Evolutionary conservation across 2,329 filamentous ascomycete genomes (phyloP).

Genomic region (Geosmithia morbida): DNA sequence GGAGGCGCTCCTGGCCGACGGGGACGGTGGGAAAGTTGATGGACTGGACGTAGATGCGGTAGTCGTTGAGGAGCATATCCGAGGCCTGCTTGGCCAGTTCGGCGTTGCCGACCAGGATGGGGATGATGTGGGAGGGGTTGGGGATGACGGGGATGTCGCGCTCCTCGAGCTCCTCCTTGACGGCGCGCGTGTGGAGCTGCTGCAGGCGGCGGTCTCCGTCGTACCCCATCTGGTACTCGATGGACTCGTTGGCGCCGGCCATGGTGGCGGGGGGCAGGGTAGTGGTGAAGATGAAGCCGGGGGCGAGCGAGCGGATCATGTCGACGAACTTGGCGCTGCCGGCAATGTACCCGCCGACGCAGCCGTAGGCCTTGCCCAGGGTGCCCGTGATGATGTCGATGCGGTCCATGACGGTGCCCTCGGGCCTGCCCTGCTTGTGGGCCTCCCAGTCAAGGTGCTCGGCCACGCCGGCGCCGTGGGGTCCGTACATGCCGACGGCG

Average conservation of each 20-base stretch:
- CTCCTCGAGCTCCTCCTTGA: conserved; percentile 68
- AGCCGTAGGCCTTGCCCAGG: conserved; percentile 93
- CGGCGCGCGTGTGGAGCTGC: conserved; percentile 88
- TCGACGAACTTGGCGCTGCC: conserved; percentile 79
- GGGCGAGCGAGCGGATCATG: conserved; percentile 83
- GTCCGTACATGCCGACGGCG: conserved; percentile 97
- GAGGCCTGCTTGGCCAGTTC: conserved; percentile 85
- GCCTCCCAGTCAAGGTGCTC: conserved; percentile 93
- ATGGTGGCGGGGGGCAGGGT: conserved; percentile 92
- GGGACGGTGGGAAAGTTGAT: conserved; percentile 99
- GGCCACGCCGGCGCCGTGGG: conserved; percentile 85
- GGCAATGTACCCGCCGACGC: conserved; percentile 94
- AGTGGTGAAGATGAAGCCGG: conserved; percentile 98
- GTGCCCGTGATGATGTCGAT: conserved; percentile 97
- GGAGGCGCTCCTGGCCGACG: conserved; percentile 90
- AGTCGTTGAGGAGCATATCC: conserved; percentile 78
- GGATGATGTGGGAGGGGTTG: conserved; percentile 93
- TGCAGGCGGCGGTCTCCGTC: conserved; percentile 81
- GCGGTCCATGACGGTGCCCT: conserved; percentile 85
- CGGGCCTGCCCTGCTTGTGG: conserved; percentile 58
- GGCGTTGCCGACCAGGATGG: conserved; percentile 85
- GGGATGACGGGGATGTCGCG: conserved; percentile 92
- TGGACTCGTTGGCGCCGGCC: conserved; percentile 82
- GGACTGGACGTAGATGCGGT: conserved; percentile 92
- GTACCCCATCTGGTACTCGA: conserved; percentile 83